Evolutionary conservation across 176 grass and related monocot genomes (phyloP).

Genomic region (Alloteropsis semialata): DNA sequence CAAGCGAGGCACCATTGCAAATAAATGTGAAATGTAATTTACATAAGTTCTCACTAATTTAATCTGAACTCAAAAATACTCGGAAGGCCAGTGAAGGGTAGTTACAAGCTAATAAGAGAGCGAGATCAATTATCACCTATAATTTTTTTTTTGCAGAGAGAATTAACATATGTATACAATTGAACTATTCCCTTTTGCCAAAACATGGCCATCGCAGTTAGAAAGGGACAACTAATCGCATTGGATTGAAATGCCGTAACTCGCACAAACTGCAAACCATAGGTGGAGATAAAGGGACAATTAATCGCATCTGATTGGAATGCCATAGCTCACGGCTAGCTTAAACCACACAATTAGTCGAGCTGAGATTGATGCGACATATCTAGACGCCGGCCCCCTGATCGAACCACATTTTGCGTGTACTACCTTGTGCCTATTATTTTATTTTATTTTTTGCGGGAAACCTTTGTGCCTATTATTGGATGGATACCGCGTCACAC

Average conservation of each 20-base stretch:
- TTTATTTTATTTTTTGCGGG: no score
- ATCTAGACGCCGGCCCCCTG: background rate
- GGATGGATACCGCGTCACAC: no score
- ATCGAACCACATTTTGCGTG: background rate
- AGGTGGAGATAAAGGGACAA: background rate
- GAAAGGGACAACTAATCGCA: background rate
- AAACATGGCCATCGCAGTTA: background rate
- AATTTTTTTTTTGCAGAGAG: background rate
- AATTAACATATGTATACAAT: background rate
- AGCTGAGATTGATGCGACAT: background rate
- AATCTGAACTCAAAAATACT: background rate
- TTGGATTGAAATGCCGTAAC: background rate
- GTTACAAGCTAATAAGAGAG: background rate
- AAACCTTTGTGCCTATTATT: no score
- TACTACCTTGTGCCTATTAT: no score
- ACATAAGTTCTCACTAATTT: background rate
- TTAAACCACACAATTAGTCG: background rate
- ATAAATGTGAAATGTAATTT: background rate
- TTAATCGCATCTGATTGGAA: constrained; percentile 14
- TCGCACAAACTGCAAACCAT: background rate
- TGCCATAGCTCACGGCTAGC: constrained; percentile 3
- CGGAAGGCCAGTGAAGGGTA: background rate
- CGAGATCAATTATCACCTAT: background rate
- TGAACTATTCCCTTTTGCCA: background rate
- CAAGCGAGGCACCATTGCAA: background rate